These are phyloP conservation scores for Medicago ruthenica DNA, from an alignment of 306 rosid species.

Conservation along the genomic window DNA sequence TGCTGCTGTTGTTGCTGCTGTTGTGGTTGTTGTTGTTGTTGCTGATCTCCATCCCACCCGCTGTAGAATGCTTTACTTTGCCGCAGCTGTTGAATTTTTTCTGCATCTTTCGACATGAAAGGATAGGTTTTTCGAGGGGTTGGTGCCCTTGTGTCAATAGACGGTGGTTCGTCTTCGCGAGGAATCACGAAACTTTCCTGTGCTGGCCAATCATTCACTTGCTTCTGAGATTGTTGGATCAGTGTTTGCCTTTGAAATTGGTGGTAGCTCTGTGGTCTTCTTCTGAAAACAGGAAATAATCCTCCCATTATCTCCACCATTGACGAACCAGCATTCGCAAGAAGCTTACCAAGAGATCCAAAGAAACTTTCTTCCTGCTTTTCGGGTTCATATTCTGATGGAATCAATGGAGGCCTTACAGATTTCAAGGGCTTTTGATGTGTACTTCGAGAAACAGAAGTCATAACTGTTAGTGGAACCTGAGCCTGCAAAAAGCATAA, in stretches of 20 bases:
- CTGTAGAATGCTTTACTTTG: constrained; percentile 75
- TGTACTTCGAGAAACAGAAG: constrained; percentile 49
- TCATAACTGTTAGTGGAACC: constrained; percentile 46
- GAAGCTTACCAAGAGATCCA: constrained; percentile 80
- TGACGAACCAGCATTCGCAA: constrained; percentile 57
- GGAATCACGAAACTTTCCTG: constrained; percentile 91
- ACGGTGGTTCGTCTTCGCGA: constrained; percentile 84
- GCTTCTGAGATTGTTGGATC: constrained; percentile 55
- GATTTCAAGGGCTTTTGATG: constrained; percentile 76
- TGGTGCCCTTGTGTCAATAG: constrained; percentile 73
- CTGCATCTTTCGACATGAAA: constrained; percentile 89
- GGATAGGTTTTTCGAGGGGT: constrained; percentile 89
- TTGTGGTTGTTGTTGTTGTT: constrained; percentile 63
- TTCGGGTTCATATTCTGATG: constrained; percentile 69
- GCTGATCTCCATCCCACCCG: constrained; percentile 74
- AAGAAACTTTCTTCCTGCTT: constrained; percentile 86
- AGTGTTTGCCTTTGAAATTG: constrained; percentile 53
- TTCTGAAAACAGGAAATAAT: constrained; percentile 68
- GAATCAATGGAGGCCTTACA: constrained; percentile 80
- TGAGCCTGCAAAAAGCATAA: constrained; percentile 58
- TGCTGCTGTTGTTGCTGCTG: constrained; percentile 62
- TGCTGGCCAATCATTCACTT: constrained; percentile 69
- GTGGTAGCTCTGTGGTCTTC: constrained; percentile 50
- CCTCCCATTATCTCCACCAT: constrained; percentile 74
- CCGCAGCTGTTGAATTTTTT: constrained; percentile 72